Base-by-base conservation (phyloP, 805 yeast genomes). In the Kodamaea leandrae region DNA sequence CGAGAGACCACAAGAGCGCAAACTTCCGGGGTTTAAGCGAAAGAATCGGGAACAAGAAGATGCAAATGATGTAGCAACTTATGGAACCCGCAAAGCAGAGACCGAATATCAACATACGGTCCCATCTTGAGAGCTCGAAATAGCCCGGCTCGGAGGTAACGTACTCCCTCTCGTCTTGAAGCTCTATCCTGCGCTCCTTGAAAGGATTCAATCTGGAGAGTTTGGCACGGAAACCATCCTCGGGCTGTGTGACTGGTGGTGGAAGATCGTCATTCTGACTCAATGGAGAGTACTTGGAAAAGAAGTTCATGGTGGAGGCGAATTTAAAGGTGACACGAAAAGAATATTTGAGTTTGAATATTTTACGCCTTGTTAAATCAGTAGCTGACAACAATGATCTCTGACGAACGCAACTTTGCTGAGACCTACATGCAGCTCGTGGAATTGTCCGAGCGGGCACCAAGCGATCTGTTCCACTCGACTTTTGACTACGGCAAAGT, bases 401-500 rank as follows among this genome's bases (percentile, higher is more conserved):
- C 32, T 23, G 37, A 30, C 13, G 79, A 76, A 46, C 51, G 55
- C 23, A 77, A 69, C 26, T 80, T 80, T 55, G 73, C 72, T 16
- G 54, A 59, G 33, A 76, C 74, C 35, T 76, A 74, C 49, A 54
- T 76, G 29, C 72, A 74, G 43, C 64, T 79, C 44, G 67, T 78
- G 10, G 57, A 64, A 16, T 61, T 78, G 41, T 68, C 74, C 5
- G 57, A 65, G n/a, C 66, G 63, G 29, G 61, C 66, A 0, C 50
- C 67, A 0, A 38, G 63, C 1, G 62, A 58, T 29, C 32, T 46
- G n/a, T 68, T 66, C 55, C 55, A 60, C 46, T 48, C 60, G 35
- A 54, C 70, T 4, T 50, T 56, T 4, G 62, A 66, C 15, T 60
- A 63, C 39, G 38, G 43, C 37, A 52, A 50, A 23, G 44, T 68